Conservation (phyloP, 164 flowering plant species). For the Chloranthus sessilifolius region DNA sequence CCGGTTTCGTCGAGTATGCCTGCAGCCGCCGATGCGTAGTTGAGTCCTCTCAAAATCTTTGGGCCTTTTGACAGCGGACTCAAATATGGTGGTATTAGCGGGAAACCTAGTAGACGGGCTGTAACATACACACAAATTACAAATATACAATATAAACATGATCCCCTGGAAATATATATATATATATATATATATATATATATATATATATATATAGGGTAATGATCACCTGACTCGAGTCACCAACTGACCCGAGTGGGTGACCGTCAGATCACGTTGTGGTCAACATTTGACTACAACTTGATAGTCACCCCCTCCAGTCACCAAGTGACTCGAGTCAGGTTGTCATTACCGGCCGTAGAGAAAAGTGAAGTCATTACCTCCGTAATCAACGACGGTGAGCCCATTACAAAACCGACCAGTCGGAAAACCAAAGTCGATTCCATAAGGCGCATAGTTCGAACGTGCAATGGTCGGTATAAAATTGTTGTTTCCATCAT, state of each 20-base stretch:
- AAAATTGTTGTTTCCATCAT: constrained; percentile 38
- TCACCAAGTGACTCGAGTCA: too few species aligned
- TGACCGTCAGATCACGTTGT: too few species aligned
- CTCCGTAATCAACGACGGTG: constrained; percentile 37
- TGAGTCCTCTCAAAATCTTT: constrained; percentile 27
- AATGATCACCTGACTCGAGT: too few species aligned
- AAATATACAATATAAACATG: background rate
- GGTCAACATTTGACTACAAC: too few species aligned
- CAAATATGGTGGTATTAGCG: constrained; percentile 30
- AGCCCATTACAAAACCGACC: constrained; percentile 40
- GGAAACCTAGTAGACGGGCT: constrained; percentile 31
- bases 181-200: too few species aligned
- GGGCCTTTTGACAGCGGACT: constrained; percentile 20
- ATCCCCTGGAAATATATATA: too few species aligned
- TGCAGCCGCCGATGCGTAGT: constrained; percentile 47
- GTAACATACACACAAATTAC: background rate
- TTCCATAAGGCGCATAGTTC: constrained; percentile 37
- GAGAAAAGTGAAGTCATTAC: constrained; percentile 12
- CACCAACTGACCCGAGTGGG: too few species aligned
- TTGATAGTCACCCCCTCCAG: too few species aligned
- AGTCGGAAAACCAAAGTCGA: constrained; percentile 31
- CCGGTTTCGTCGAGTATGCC: constrained; percentile 40
- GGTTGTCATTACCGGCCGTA: too few species aligned
- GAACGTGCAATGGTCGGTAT: constrained; percentile 25
- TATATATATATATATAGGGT: too few species aligned